Base-by-base conservation (phyloP, 768 basidiomycete species). In the Tylopilus rubrobrunneus region DNA sequence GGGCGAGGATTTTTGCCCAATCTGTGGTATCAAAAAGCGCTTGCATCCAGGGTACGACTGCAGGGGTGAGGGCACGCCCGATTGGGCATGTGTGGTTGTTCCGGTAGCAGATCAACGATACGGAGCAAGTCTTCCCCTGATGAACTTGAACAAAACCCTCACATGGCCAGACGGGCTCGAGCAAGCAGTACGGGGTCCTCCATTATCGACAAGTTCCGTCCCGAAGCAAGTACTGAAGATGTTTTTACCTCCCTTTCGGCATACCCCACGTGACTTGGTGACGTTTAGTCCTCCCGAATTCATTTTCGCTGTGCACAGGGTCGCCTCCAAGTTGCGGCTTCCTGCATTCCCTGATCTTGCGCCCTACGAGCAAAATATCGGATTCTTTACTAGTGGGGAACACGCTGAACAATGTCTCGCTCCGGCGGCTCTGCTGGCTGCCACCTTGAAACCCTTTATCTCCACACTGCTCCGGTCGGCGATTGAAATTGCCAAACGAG, bases 391-490 rank as follows among this genome's bases (percentile, higher is more conserved):
- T n/a, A 53, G 45, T n/a, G 60, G 42, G 52, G 61, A 53, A 51
- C 33, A 49, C 12, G 47, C 59, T 8, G 72, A 70, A 41, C 61
- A 44, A 7, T 46, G 47, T 2, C 61, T 78, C n/a, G 69, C 71
- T 19, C 70, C 75, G 4, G 65, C 65, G 6, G 76, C 74, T 15
- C 33, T 76, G n/a, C 60, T 78, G 45, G 61, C 76, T 8, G 62
- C 68, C 45, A 52, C 62, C 8, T 58, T 71, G 28, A 68, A 62
- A 49, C 65, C 65, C 7, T 58, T 78, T 25, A 62, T 75, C 21
- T 66, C 68, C 37, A 54, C 64, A 10, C 57, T 77, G 5, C 64
- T 76, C 15, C 65, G 59, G 5, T 60, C 69, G 25, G 77, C 66
- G 0, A 48, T 73, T 17, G 71, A 71, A 29, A 60, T 62, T 21